A percentile compares a stretch with the other conserved stretches of the same genome.
These are phyloP conservation scores for Hylodesmum podocarpum DNA, from an alignment of 306 rosid species.

Conservation along the genomic window DNA sequence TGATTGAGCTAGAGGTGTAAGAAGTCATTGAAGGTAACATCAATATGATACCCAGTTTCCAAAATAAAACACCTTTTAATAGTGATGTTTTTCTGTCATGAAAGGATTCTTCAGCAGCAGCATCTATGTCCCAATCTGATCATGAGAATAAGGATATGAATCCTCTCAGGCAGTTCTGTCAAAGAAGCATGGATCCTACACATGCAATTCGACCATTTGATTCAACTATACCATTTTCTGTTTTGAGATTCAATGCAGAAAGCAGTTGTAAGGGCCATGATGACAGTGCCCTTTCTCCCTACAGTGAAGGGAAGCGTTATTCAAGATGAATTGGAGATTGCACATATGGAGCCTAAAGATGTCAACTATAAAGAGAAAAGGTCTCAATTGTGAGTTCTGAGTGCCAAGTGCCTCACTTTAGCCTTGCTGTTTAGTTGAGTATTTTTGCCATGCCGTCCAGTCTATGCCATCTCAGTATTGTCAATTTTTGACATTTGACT, in stretches of 20 bases:
- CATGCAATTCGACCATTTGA: conserved; percentile 35
- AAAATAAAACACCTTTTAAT: background rate
- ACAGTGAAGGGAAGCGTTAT: conserved; percentile 33
- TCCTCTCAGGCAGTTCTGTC: conserved; percentile 23
- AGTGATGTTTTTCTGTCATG: conserved; percentile 35
- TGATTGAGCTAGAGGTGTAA: background rate
- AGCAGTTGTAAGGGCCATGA: conserved; percentile 35
- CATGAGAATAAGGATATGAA: conserved; percentile 36
- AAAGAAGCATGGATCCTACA: conserved; percentile 30
- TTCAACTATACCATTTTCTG: conserved; percentile 46
- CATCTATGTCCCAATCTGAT: conserved; percentile 36
- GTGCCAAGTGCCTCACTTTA: conserved; percentile 4
- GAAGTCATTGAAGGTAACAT: conserved; percentile 25
- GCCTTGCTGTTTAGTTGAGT: background rate
- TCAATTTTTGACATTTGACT: conserved; percentile 3
- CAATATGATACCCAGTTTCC: background rate
- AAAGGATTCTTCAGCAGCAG: conserved; percentile 59
- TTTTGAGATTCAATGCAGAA: conserved; percentile 42
- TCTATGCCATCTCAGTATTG: conserved; percentile 1
- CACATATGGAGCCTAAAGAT: conserved; percentile 31
- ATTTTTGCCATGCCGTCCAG: background rate
- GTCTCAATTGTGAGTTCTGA: conserved; percentile 48
- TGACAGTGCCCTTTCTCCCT: conserved; percentile 39
- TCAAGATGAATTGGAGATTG: conserved; percentile 31
- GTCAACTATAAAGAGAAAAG: conserved; percentile 47